Base-by-base conservation (phyloP, 371 early-diverging fungal species). In the Blastocladiella emersonii region DNA sequence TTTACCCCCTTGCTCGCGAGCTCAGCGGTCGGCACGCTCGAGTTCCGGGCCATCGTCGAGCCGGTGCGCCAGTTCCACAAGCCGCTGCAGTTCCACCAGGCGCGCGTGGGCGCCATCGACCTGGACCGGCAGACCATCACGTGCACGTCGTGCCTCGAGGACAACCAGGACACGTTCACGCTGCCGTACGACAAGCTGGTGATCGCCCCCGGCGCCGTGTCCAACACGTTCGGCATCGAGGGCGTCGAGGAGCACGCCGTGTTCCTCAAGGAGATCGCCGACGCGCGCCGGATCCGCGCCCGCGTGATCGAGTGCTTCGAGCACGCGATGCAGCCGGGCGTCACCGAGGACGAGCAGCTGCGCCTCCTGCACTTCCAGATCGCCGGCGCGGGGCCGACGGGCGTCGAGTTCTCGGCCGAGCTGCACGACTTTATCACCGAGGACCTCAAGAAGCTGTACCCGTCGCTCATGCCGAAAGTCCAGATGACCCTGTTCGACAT, bases 351-450 rank as follows among this genome's bases (percentile, higher is more conserved):
- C 13, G 78, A 80, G 64, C 70, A 71, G 30, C 37, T 34, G 30
- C 15, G 17, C 10, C 21, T 59, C 17, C 32, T 59, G 0, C 59
- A 59, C 21, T 59, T 59, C 44, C 36, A 34, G 37, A 25, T 34
- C 15, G 59, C 37, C 13, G 59, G 59, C 25, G 59, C 35, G 12
- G 59, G 59, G 0, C 75, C 75, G 6, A 75, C 75, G 2, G 75
- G 74, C 19, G 65, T 72, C 39, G 70, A 64, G 32, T 19, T 62
- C 2, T 44, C 86, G 1, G 81, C 88, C 5, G 92, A 91, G 67
- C 70, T 92, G 56, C 82, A 85, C 63, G 94, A 93, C 66, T 85
- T 89, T 74, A 68, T 92, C 56, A 79, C 78, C 19, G 92, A 92
- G 65, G 92, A 93, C 69, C 66, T 92, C 39, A 77, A 77, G 34